Percentiles rank a stretch among this genome's conserved stretches.
phyloP scores from a whole-genome alignment of 139 green algal genomes.

The Tetraselmis striata region DNA sequence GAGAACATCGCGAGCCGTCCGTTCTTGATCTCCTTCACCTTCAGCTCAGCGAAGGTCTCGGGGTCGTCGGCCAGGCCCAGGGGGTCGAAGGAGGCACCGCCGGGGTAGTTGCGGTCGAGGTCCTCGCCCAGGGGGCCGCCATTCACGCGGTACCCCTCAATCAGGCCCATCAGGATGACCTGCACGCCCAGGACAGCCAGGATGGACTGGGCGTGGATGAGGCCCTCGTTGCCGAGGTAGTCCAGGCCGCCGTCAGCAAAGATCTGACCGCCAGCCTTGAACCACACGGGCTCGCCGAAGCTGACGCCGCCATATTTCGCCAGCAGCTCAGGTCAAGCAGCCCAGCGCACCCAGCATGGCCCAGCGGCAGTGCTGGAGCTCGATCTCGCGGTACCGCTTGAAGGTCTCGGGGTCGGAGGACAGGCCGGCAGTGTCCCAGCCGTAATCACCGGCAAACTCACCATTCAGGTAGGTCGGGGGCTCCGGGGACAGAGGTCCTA shows the following conservation, averaged over 20 bases:
- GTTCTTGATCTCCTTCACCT: conserved; percentile 97
- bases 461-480: conserved; percentile 51
- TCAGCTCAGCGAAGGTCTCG: conserved; percentile 16
- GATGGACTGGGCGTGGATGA: conserved; percentile 89
- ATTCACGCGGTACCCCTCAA: conserved; percentile 70
- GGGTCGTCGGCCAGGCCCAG: conserved; percentile 18
- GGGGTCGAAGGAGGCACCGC: conserved; percentile 28
- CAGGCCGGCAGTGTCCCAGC: conserved; percentile 20
- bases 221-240: conserved; percentile 71
- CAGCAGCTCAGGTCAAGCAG: conserved; percentile 36
- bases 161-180: conserved; percentile 75
- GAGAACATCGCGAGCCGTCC: conserved; percentile 90
- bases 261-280: conserved; percentile 46
- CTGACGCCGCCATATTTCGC: conserved; percentile 2
- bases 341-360: conserved; percentile 28
- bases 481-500: conserved; percentile 4
- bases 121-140: conserved; percentile 56
- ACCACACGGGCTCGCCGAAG: conserved; percentile 45
- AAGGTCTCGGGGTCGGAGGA: conserved; percentile 71
- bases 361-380: conserved; percentile 13
- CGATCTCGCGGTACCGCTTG: conserved; percentile 16
- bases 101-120: conserved; percentile 72
- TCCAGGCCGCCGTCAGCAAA: conserved; percentile 54
- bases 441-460: conserved; percentile 29
- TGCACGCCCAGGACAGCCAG: conserved; percentile 77